Base-by-base conservation (phyloP, 2,329 filamentous ascomycete genomes). In the Xylariaceae sp. region DNA sequence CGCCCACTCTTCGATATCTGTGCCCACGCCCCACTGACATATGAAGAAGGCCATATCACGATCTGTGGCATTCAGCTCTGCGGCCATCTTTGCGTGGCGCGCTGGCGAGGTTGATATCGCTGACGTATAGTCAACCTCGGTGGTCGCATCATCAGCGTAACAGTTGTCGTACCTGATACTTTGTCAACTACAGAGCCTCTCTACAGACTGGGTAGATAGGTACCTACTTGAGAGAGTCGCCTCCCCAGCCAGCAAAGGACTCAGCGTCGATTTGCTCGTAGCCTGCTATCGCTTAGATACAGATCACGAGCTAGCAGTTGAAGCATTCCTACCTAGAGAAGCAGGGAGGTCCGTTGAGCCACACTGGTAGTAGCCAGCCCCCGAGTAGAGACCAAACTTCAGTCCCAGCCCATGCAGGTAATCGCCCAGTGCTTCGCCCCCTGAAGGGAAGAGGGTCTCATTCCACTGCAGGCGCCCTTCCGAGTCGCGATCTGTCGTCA, bases 371-470 rank as follows among this genome's bases (percentile, higher is more conserved):
- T 66, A 63, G 2, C 63, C 63, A 5, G 58, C 63, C 0, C 68
- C 68, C 3, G 69, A 73, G 40, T 76, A 75, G n/a, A 75, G 53
- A 1, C 70, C 70, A 42, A 72, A 75, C 19, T 67, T 60, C 11
- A 75, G 43, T 0, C 65, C 66, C 0, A 70, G 49, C 2, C 50
- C 53, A 24, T 72, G 69, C 3, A 75, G 60, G 21, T 61, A 68
- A 3, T 73, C 30, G 1, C 67, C 65, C 3, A 75, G 49, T 1
- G 61, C 67, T 15, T 58, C 60, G 12, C 70, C 42, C 12, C 46
- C 61, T 0, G 66, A 66, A 0, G 72, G 72, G 19, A 76, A 76
- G 1, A 64, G 45, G 0, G 52, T 60, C 5, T 52, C 42, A 35
- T 75, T 70, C 63, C 68, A 76, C 10, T 67, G 63, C 3, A 74